Conservation (phyloP, 345 rosid genomes). For the Acer campestre region DNA sequence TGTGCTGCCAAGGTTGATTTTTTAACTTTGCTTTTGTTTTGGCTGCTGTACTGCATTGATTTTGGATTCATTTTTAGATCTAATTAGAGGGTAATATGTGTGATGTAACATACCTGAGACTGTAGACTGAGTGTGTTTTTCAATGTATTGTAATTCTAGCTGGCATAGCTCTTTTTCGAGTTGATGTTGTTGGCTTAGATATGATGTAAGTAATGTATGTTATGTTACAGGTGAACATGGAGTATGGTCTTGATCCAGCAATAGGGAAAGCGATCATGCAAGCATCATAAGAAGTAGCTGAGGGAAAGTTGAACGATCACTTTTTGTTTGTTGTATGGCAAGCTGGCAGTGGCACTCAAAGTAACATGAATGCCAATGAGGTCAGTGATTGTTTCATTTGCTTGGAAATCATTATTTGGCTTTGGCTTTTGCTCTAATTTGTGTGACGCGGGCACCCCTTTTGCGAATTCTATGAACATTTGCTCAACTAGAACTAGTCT, state of each 20-base stretch:
- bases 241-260: constrained; percentile 87
- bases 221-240: constrained; percentile 71
- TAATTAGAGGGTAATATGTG: background rate
- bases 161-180: background rate
- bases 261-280: constrained; percentile 89
- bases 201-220: background rate
- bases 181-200: background rate
- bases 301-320: constrained; percentile 82
- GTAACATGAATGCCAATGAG: constrained; percentile 99
- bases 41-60: background rate
- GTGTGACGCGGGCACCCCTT: background rate
- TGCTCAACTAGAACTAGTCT: background rate
- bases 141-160: background rate
- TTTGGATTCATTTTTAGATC: background rate
- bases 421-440: background rate
- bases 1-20: constrained; percentile 84
- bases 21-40: background rate
- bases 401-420: background rate
- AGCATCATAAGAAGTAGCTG: constrained; percentile 94
- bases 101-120: background rate
- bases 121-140: background rate
- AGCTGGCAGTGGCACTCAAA: constrained; percentile 99
- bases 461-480: background rate
- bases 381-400: constrained; percentile 32
- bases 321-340: constrained; percentile 97